These are phyloP conservation scores for Aaosphaeria pasadenensis DNA, from an alignment of 2,329 filamentous ascomycete species.

Conservation along the genomic window DNA sequence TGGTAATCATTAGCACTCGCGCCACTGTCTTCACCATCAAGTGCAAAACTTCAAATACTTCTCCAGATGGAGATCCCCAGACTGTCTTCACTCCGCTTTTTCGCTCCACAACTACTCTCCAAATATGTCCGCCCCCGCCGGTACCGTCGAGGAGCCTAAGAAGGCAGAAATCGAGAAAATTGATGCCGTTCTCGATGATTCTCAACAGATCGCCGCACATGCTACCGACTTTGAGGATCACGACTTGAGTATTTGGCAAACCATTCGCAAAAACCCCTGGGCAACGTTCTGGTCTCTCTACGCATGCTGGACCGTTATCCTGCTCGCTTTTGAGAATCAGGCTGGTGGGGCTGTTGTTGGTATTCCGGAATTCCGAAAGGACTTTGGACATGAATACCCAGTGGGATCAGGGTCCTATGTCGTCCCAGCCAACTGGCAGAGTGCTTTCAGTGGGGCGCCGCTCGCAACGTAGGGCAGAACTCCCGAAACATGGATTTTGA, in stretches of 20 bases:
- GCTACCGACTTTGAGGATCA: slow-evolving; percentile 13
- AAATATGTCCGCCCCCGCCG: too few relatives aligned
- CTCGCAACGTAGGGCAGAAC: slow-evolving; percentile 33
- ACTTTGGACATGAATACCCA: slow-evolving; percentile 39
- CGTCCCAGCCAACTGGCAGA: slow-evolving; percentile 44
- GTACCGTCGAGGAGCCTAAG: too few relatives aligned
- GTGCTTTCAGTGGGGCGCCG: slow-evolving; percentile 43
- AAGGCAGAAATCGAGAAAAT: background rate
- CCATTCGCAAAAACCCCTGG: slow-evolving; percentile 24
- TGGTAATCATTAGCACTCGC: too few relatives aligned
- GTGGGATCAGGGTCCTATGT: slow-evolving; percentile 32
- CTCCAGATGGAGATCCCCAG: too few relatives aligned
- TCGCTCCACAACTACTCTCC: too few relatives aligned
- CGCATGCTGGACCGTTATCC: slow-evolving; percentile 40
- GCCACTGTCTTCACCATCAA: too few relatives aligned
- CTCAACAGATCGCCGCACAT: background rate
- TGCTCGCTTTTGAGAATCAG: slow-evolving; percentile 43
- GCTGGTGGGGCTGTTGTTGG: slow-evolving; percentile 41
- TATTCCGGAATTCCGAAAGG: slow-evolving; percentile 45
- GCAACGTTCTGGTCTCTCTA: slow-evolving; percentile 38
- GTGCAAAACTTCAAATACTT: too few relatives aligned
- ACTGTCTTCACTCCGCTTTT: too few relatives aligned
- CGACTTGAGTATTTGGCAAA: slow-evolving; percentile 18
- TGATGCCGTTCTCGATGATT: background rate
- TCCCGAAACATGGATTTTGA: too few relatives aligned